Base-by-base conservation (phyloP, 2,329 filamentous ascomycete genomes). In the Tricladium varicosporioides region DNA sequence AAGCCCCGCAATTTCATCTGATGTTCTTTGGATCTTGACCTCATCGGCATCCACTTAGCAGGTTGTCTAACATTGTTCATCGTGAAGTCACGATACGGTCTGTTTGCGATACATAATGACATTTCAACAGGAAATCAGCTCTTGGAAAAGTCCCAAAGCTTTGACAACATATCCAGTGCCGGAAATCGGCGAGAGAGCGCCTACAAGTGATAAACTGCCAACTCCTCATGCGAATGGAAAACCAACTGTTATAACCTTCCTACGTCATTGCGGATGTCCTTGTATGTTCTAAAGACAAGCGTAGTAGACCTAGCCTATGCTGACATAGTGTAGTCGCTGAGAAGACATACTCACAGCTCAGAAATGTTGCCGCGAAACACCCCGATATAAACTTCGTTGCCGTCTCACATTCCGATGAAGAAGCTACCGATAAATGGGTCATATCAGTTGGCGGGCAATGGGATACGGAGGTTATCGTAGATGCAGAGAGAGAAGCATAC, bases 221-320 rank as follows among this genome's bases (percentile, higher is more conserved):
- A 71, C 88, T n/a, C 79, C 81, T 1, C 71, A 72, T 60, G 66
- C 80, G 0, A 72, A 75, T 63, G 71, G 70, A 19, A 83, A 81
- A 64, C 83, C 84, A 0, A 82, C 80, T 0, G 69, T 91, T 1
- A 72, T 91, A 16, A 79, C 83, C 14, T 91, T 91, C 66, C 76
- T 91, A 5, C 78, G 88, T 33, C 87, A 91, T 69, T 91, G 87
- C 69, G 88, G 87, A 33, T 89, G 87, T 73, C 87, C 87, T 10
- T 89, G 87, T 88, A 79, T 68, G 79, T 71, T 9, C 19, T 7
- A 27, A 27, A 27, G 22, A 27, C 22, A 27, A 27, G n/a, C 7
- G 22, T 7, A 7, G 22, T 27, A 27, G 22, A 27, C 22, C 7
- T 7, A 27, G 7, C 22, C 22, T 27, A 7, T 27, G 22, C 22